Conservation (phyloP, 257 asterid species). For the Lantana camara region DNA sequence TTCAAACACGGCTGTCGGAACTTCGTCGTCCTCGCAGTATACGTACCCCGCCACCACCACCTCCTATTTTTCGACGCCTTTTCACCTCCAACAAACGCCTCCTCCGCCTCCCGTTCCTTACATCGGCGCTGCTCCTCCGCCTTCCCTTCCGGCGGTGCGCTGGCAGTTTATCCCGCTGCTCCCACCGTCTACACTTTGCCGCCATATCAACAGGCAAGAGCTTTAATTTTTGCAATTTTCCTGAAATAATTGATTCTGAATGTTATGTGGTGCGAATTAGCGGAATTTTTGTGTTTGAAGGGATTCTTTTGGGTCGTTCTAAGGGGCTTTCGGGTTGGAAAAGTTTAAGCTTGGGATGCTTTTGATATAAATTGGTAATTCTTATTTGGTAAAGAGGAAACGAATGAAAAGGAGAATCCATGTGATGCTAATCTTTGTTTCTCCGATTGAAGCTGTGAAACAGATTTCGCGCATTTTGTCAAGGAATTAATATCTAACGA, state of each 20-base stretch:
- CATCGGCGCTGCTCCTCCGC: constrained; percentile 78
- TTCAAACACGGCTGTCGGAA: constrained; percentile 47
- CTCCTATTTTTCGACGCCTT: constrained; percentile 93
- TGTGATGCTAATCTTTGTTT: background rate
- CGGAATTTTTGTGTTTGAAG: too few species aligned
- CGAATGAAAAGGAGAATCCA: background rate
- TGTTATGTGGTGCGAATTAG: background rate
- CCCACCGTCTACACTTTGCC: constrained; percentile 58
- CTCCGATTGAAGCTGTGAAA: background rate
- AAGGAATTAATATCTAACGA: background rate
- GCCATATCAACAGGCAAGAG: constrained; percentile 56
- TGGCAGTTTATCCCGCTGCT: constrained; percentile 53
- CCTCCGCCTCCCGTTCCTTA: constrained; percentile 53
- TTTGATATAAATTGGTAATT: background rate
- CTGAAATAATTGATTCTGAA: background rate
- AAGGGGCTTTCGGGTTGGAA: background rate
- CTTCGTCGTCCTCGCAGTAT: constrained; percentile 66
- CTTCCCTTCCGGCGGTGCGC: constrained; percentile 30
- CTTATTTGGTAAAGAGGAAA: background rate
- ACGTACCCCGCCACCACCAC: constrained; percentile 62
- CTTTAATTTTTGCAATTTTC: background rate
- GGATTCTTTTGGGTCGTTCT: too few species aligned
- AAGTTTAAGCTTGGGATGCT: background rate
- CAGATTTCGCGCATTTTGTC: background rate
- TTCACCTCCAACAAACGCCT: constrained; percentile 83